These are phyloP conservation scores for Tilletia caries DNA, from an alignment of 1,284 basidiomycete genomes.

Conservation along the genomic window DNA sequence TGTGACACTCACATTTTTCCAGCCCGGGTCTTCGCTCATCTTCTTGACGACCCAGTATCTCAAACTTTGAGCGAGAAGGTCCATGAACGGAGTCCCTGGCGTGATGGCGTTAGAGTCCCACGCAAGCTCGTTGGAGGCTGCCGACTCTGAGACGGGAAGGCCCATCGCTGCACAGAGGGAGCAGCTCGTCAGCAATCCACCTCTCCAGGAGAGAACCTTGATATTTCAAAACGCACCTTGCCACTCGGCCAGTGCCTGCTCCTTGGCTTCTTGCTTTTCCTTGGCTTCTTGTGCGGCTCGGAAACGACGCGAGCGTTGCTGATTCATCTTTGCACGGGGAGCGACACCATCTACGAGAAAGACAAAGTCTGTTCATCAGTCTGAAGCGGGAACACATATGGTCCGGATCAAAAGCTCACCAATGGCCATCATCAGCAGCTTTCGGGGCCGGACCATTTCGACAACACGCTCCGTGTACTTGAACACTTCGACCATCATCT, in stretches of 20 bases:
- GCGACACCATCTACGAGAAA: slow-evolving; percentile 73
- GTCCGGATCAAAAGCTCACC: slow-evolving; percentile 57
- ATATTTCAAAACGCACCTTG: slow-evolving; percentile 55
- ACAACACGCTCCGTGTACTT: slow-evolving; percentile 95
- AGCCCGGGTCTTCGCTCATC: slow-evolving; percentile 89
- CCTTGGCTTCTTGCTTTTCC: slow-evolving; percentile 81
- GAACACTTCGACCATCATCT: slow-evolving; percentile 99
- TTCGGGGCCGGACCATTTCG: slow-evolving; percentile 91
- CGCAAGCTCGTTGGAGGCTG: slow-evolving; percentile 70
- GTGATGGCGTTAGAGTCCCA: slow-evolving; percentile 99
- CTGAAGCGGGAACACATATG: background rate
- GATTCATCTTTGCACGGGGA: slow-evolving; percentile 98
- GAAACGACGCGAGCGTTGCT: slow-evolving; percentile 93
- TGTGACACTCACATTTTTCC: slow-evolving; percentile 71
- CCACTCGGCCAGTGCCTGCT: slow-evolving; percentile 77
- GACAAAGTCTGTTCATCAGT: background rate
- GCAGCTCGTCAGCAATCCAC: background rate
- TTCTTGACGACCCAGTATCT: slow-evolving; percentile 96
- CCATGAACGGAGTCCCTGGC: slow-evolving; percentile 97
- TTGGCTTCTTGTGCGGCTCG: slow-evolving; percentile 89
- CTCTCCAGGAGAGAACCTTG: too few relatives aligned
- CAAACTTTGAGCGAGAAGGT: slow-evolving; percentile 77
- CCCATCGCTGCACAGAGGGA: slow-evolving; percentile 65
- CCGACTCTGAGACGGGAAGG: slow-evolving; percentile 75
- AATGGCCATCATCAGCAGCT: slow-evolving; percentile 96